Base-by-base conservation (phyloP, 441 rosid species). In the Arabidopsis hybrid region DNA sequence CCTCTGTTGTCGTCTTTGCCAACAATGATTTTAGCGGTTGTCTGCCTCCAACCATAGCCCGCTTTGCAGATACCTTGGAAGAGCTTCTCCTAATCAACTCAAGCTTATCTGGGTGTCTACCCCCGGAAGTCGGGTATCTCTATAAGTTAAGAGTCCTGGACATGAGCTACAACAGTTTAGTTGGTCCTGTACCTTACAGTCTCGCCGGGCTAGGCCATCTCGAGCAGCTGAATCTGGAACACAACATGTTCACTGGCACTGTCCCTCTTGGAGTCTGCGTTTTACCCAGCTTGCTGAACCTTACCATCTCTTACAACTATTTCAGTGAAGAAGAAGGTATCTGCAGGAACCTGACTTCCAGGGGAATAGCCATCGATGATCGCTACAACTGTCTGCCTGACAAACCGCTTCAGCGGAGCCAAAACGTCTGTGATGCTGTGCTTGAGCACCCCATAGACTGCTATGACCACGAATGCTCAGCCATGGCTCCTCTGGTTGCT, bases 21-120 rank as follows among this genome's bases (percentile, higher is more conserved):
- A 92, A 94, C 78, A 91, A 94, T 64, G 80, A 86, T 8, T 80
- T 93, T n/a, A 81, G 84, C n/a, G 97, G 98, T 67, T 88, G 96
- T 85, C 74, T 94, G 64, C 96, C 97, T 9, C 86, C 87, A 0
- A 87, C 88, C 65, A 90, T 94, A 71, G 38, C 90, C 61, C 80
- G 72, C 67, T 86, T 83, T 8, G 98, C 97, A 1, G 79, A 81
- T 35, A 80, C 87, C 7, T 71, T 93, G 13, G 96, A 93, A 78
- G 96, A 93, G 84, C 74, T 93, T 57, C 76, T 95, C 47, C 46
- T 86, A 12, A 86, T 76, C 31, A 91, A 93, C 85, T 83, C 89
- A 0, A 91, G 83, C 72, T 64, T 92, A 75, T 79, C 88, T 1
- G 96, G 97, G 0, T 94, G 99, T 70, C 86, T 95, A 79, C 97